Evolutionary conservation across 768 basidiomycete species (phyloP), one percentile per base, ranked within the genome.

Genomic region (Exidia glandulosa): DNA sequence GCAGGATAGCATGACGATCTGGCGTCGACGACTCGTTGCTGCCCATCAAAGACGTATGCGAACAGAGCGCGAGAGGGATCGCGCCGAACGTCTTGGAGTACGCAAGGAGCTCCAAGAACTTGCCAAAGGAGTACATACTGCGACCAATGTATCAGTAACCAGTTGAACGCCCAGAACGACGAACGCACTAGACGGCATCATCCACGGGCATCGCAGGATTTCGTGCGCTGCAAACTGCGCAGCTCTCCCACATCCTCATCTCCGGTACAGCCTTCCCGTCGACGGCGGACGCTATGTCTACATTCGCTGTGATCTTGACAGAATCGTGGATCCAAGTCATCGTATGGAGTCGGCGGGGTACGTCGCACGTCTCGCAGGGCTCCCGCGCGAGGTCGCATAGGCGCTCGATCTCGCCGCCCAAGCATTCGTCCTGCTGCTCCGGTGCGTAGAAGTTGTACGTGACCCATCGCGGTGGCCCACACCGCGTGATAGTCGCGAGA

Each of bases 121-220:
- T 85, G 19, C 77, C 79, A 60, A 79, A 83, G 0, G 83, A 83
- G 52, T 77, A 72, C 6, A 84, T 66, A 59, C 83, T 83, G 55
- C 30, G 9, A n/a, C 31, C 48, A 37, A 45, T 54, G 29, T n/a
- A 37, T 54, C 58, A 57, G 32, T 12, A 23, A 50, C 19, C 5
- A 45, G 27, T 23, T 25, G 37, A 37, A 57, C 30, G 59, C 16
- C 57, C n/a, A 50, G 61, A 32, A 57, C 55, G 29, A 52, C 30
- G 25, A n/a, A 77, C 83, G 59, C 66, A 84, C 84, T 74, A 81
- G 2, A 81, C 71, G 25, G 79, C 83, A 63, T 79, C 76, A 16
- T 68, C 74, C 74, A 85, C 76, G 33, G 60, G 62, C 30, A 57
- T 69, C 63, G 63, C 63, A 3, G 63, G 50, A 1, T 79, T 76